These are phyloP conservation scores for Carex myosuroides DNA, from an alignment of 176 grass and related monocot genomes.

Conservation along the genomic window DNA sequence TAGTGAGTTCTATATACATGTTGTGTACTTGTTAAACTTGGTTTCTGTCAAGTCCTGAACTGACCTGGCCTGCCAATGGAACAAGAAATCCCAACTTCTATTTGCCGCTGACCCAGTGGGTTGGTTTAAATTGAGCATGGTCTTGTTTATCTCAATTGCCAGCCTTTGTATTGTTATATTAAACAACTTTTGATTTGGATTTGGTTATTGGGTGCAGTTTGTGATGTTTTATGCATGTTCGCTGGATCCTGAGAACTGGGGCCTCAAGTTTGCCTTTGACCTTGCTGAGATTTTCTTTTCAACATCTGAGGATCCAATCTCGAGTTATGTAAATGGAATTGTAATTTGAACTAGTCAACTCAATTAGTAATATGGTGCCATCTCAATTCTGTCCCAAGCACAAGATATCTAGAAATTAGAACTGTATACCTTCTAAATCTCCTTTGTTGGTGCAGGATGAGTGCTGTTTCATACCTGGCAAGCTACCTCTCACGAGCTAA, in stretches of 20 bases:
- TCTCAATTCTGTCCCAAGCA: constrained; percentile 2
- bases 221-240: constrained; percentile 98
- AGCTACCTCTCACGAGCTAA: constrained; percentile 90
- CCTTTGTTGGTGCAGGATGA: constrained; percentile 49
- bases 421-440: constrained; percentile 8
- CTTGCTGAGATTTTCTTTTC: constrained; percentile 63
- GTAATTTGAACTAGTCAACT: background rate
- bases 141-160: constrained; percentile 4
- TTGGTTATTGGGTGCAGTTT: constrained; percentile 54
- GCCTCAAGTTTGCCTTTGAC: constrained; percentile 45
- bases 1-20: background rate
- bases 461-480: constrained; percentile 88
- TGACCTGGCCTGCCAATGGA: background rate
- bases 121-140: background rate
- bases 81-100: background rate
- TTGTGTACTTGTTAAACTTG: background rate
- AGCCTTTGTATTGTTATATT: background rate
- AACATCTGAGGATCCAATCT: constrained; percentile 48
- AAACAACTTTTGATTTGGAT: background rate
- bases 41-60: background rate
- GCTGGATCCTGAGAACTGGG: constrained; percentile 65
- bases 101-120: background rate
- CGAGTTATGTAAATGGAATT: constrained; percentile 40
- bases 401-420: constrained; percentile 11
- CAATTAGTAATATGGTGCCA: background rate